phyloP scores from a whole-genome alignment of 2,329 filamentous ascomycete genomes.

The Aspergillus sp. region DNA sequence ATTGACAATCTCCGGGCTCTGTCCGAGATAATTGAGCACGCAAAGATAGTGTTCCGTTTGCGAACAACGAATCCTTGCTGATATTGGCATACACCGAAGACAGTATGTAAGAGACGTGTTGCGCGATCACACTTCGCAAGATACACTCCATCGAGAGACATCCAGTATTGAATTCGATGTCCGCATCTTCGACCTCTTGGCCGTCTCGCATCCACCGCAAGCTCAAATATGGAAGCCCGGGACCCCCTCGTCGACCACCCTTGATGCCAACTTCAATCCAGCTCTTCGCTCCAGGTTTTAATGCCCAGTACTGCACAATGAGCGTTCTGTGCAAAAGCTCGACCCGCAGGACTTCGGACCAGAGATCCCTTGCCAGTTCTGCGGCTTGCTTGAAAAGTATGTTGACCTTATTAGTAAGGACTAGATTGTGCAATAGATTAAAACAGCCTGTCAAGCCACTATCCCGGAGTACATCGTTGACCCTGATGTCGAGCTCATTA shows the following conservation, averaged over 20 bases:
- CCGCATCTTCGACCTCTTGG: conserved; percentile 60
- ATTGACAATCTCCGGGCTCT: conserved; percentile 58
- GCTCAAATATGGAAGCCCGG: conserved; percentile 27
- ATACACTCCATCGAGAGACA: conserved; percentile 66
- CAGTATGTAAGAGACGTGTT: conserved; percentile 66
- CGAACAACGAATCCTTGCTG: conserved; percentile 52
- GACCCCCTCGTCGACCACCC: conserved; percentile 13
- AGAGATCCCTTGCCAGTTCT: conserved; percentile 60
- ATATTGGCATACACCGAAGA: conserved; percentile 57
- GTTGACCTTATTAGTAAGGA: conserved; percentile 82
- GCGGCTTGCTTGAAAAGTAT: conserved; percentile 70
- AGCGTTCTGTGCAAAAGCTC: conserved; percentile 74
- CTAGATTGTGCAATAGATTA: conserved; percentile 75
- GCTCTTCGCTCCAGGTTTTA: conserved; percentile 63
- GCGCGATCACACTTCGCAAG: conserved; percentile 64
- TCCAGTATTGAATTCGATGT: conserved; percentile 59
- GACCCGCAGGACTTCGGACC: conserved; percentile 69
- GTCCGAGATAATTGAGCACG: conserved; percentile 49
- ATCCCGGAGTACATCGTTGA: conserved; percentile 62
- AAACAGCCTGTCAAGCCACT: conserved; percentile 75
- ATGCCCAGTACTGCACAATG: conserved; percentile 84
- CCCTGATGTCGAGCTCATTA: conserved; percentile 57
- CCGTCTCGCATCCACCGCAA: conserved; percentile 77
- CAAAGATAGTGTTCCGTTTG: conserved; percentile 51
- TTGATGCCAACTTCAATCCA: conserved; percentile 81